These are phyloP conservation scores for Xylariaceae sp. DNA, from an alignment of 2,329 filamentous ascomycete genomes.

Conservation along the genomic window DNA sequence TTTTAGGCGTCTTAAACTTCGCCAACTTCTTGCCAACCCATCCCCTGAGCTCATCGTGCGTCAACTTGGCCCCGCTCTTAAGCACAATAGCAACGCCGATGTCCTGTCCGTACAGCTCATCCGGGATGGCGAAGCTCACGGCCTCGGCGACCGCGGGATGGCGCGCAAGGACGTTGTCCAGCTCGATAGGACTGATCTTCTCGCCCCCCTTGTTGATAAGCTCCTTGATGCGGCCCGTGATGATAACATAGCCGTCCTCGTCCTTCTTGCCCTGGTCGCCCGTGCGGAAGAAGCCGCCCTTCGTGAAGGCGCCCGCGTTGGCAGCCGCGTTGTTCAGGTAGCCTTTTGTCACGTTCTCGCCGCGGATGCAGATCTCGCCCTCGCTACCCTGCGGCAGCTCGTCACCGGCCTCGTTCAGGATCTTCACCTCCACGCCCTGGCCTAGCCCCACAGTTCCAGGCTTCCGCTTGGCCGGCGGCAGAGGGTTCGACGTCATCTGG, in stretches of 20 bases:
- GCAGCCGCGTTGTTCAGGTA: conserved; percentile 84
- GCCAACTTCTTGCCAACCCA: conserved; percentile 75
- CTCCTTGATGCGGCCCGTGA: conserved; percentile 93
- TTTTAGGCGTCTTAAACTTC: conserved; percentile 86
- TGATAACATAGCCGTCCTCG: conserved; percentile 79
- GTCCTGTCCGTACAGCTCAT: conserved; percentile 84
- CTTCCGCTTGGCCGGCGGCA: conserved; percentile 74
- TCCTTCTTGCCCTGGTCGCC: conserved; percentile 86
- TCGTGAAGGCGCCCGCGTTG: conserved; percentile 75
- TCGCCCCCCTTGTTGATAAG: conserved; percentile 90
- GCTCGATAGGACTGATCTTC: conserved; percentile 87
- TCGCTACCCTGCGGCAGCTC: conserved; percentile 72
- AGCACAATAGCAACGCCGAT: conserved; percentile 78
- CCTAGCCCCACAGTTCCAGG: conserved; percentile 83
- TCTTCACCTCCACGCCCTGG: conserved; percentile 81
- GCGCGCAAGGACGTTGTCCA: conserved; percentile 81
- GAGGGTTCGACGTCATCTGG: conserved; percentile 80
- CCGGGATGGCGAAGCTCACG: conserved; percentile 82
- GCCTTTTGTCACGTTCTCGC: conserved; percentile 82
- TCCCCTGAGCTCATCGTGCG: conserved; percentile 65
- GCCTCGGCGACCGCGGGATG: conserved; percentile 77
- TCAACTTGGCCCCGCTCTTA: conserved; percentile 65
- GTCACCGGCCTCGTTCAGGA: conserved; percentile 72
- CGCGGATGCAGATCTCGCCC: conserved; percentile 82
- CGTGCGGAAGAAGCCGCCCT: conserved; percentile 82